These are phyloP conservation scores for Astrothelium subdiscretum DNA, from an alignment of 495 filamentous ascomycete species.

Conservation along the genomic window DNA sequence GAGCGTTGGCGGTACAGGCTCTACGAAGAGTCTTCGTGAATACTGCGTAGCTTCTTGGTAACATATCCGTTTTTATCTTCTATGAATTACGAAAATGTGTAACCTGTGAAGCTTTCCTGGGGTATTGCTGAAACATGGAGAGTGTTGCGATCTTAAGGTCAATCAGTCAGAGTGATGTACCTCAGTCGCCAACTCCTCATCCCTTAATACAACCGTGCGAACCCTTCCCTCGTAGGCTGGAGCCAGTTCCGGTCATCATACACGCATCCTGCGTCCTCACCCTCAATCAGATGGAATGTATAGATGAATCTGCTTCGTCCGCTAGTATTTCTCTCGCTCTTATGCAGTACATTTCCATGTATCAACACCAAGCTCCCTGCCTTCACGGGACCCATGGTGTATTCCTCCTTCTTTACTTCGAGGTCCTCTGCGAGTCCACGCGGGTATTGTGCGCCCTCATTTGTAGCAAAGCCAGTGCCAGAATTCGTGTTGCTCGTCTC, in stretches of 20 bases:
- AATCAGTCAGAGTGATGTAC: too few species aligned
- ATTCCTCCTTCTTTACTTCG: conserved; percentile 36
- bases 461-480: conserved; percentile 44
- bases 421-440: conserved; percentile 23
- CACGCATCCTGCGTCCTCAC: conserved; percentile 39
- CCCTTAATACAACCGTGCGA: conserved; percentile 36
- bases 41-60: too few species aligned
- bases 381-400: conserved; percentile 68
- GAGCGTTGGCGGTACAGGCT: too few species aligned
- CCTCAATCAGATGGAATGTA: conserved; percentile 95
- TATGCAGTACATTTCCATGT: conserved; percentile 91
- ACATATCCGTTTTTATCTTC: too few species aligned
- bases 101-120: too few species aligned
- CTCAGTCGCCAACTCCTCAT: too few species aligned
- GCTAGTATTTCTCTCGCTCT: conserved; percentile 87
- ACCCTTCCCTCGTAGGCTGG: conserved; percentile 67
- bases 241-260: conserved; percentile 92
- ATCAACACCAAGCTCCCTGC: conserved; percentile 85
- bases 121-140: too few species aligned
- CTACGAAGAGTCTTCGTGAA: too few species aligned
- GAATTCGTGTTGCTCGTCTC: neutral
- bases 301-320: conserved; percentile 83
- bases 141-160: too few species aligned
- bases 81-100: too few species aligned
- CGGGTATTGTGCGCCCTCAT: conserved; percentile 37